Evolutionary conservation across 2,329 filamentous ascomycete species (phyloP), one percentile per base, ranked within the genome.

Genomic region (Pseudogymnoascus sp.): DNA sequence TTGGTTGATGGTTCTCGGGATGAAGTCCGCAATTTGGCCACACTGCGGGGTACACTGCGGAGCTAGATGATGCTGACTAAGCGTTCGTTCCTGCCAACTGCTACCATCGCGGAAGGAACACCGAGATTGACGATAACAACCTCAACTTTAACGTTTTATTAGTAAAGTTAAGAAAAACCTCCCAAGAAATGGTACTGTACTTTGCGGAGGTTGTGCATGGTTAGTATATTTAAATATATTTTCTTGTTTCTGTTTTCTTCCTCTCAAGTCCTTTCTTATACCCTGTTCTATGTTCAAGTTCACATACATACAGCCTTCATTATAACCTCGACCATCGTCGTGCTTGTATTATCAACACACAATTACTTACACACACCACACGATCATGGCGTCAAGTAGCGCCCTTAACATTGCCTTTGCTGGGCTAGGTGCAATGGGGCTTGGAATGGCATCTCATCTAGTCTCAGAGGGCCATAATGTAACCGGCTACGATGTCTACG

Each of bases 351-450:
- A 37, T 25, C 18, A 21, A 21, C 56, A 60, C 46, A 53, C 23
- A 53, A 31, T 23, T 46, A 23, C 18, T 46, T 4, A 7, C 42
- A 23, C 42, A 46, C 31, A 4, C 42, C 18, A 16, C 44, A 23
- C 12, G 7, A 59, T 21, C 40, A 62, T 44, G 34, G 21, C 11
- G 18, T 14, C 60, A 12, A 59, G 18, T 23, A 50, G 82, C 80
- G 71, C 78, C 80, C 25, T 70, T 75, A 62, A 77, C n/a, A 62
- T 89, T 62, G 82, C 84, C 67, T 90, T 91, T 75, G 86, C 89
- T 67, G 89, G 89, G 78, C 86, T 92, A 2, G 89, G 89, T 63
- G 89, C 89, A 75, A 91, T 91, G 89, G 89, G 89, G 72, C 89
- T 90, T 73, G 89, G 89, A 72, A 91, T 92, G 89, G 89, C 89